Evolutionary conservation across 176 grass and related monocot genomes (phyloP).

Genomic region (Musa acuminata): DNA sequence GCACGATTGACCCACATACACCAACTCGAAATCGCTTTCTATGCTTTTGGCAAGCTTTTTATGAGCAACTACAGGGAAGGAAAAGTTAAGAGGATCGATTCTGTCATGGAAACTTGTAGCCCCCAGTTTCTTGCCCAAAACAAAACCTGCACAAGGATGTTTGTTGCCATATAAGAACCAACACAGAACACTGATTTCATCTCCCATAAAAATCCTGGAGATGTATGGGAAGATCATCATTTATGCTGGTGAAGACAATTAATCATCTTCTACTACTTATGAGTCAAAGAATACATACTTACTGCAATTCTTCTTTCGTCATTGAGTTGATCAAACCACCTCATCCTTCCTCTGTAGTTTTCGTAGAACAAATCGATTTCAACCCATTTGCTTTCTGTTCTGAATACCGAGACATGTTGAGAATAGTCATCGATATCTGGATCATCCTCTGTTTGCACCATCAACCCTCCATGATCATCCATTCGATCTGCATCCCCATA

Average conservation of each 20-base stretch:
- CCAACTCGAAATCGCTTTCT: conserved; percentile 8
- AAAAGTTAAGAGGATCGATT: not conserved
- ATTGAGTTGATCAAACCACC: conserved; percentile 6
- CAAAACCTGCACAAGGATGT: not conserved
- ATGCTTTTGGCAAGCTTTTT: conserved; percentile 5
- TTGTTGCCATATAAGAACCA: not conserved
- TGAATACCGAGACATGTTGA: not conserved
- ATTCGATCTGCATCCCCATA: too few species aligned
- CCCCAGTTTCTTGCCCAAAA: not conserved
- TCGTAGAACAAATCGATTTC: not conserved
- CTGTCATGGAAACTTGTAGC: not conserved
- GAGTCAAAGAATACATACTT: conserved; percentile 2
- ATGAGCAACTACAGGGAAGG: not conserved
- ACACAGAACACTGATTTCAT: not conserved
- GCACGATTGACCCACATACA: conserved; percentile 14
- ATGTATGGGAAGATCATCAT: not conserved
- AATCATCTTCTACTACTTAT: not conserved
- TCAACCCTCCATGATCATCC: not conserved
- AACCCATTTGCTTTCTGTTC: not conserved
- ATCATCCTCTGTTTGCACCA: not conserved
- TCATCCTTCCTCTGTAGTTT: not conserved
- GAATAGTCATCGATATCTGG: not conserved
- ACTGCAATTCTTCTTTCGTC: not conserved
- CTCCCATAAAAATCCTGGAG: not conserved
- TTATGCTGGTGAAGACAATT: not conserved